These are phyloP conservation scores for Vanderwaltozyma yarrowii DNA, from an alignment of 805 yeast species.

Conservation along the genomic window DNA sequence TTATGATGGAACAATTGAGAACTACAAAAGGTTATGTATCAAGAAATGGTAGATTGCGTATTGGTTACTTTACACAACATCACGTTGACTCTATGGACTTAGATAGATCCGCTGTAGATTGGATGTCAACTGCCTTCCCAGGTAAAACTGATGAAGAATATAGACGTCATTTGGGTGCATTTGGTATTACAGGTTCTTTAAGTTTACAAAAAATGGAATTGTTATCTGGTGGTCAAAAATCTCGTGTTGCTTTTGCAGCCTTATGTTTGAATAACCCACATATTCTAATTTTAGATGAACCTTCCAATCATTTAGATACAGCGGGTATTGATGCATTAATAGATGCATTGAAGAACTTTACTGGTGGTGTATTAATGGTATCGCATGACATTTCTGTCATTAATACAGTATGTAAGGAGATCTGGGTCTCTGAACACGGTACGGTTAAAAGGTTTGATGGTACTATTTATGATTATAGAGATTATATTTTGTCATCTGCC, in stretches of 20 bases:
- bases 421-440: slow-evolving; percentile 91
- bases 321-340: slow-evolving; percentile 94
- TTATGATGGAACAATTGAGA: slow-evolving; percentile 64
- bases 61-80: slow-evolving; percentile 97
- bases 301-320: slow-evolving; percentile 97
- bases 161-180: slow-evolving; percentile 91
- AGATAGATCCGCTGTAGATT: slow-evolving; percentile 72
- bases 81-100: slow-evolving; percentile 98
- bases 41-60: slow-evolving; percentile 75
- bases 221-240: slow-evolving; percentile 96
- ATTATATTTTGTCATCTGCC: slow-evolving; percentile 71
- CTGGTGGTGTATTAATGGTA: slow-evolving; percentile 96
- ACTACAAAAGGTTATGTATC: slow-evolving; percentile 76
- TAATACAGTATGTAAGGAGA: slow-evolving; percentile 79
- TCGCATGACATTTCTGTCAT: slow-evolving; percentile 94
- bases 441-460: slow-evolving; percentile 72
- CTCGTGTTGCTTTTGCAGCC: slow-evolving; percentile 97
- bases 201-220: slow-evolving; percentile 85
- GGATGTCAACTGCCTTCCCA: slow-evolving; percentile 86
- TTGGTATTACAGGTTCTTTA: slow-evolving; percentile 91
- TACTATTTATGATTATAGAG: slow-evolving; percentile 78
- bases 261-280: slow-evolving; percentile 86
- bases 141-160: slow-evolving; percentile 95
- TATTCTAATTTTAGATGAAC: slow-evolving; percentile 88
- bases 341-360: slow-evolving; percentile 75